phyloP scores from a whole-genome alignment of 2,329 filamentous ascomycete species.

The Aspergillus ruber region DNA sequence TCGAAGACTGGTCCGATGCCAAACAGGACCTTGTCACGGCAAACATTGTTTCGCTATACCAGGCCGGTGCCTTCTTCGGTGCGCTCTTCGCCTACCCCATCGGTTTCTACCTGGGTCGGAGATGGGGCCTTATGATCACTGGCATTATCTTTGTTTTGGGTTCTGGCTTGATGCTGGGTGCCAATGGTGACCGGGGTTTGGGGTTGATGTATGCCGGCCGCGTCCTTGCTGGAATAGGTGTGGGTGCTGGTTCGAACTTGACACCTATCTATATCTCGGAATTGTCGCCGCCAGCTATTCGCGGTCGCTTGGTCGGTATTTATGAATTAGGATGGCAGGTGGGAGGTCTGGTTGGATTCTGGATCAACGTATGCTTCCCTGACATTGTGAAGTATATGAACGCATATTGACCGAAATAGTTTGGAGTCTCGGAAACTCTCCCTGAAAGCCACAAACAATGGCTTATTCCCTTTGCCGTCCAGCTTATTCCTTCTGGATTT shows the following conservation, averaged over 20 bases:
- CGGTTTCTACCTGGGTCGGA: conserved; percentile 62
- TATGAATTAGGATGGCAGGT: conserved; percentile 54
- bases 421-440: conserved; percentile 43
- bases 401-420: conserved; percentile 25
- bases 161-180: conserved; percentile 66
- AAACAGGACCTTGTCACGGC: conserved; percentile 53
- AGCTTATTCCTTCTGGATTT: conserved; percentile 27
- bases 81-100: conserved; percentile 62
- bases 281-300: conserved; percentile 51
- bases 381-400: conserved; percentile 8
- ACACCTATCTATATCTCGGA: conserved; percentile 57
- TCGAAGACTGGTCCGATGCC: conserved; percentile 42
- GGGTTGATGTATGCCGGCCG: conserved; percentile 54
- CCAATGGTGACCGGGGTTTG: conserved; percentile 56
- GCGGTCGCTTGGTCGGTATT: conserved; percentile 53
- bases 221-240: conserved; percentile 52
- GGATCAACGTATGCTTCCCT: conserved; percentile 37
- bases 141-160: conserved; percentile 61
- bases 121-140: conserved; percentile 57
- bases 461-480: conserved; percentile 29
- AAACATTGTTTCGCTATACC: conserved; percentile 76
- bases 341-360: conserved; percentile 46
- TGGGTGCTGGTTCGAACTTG: conserved; percentile 52
- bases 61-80: conserved; percentile 79
- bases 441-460: conserved; percentile 22